Evolutionary conservation across 306 rosid genomes (phyloP).

Genomic region (Carpinus fangiana): DNA sequence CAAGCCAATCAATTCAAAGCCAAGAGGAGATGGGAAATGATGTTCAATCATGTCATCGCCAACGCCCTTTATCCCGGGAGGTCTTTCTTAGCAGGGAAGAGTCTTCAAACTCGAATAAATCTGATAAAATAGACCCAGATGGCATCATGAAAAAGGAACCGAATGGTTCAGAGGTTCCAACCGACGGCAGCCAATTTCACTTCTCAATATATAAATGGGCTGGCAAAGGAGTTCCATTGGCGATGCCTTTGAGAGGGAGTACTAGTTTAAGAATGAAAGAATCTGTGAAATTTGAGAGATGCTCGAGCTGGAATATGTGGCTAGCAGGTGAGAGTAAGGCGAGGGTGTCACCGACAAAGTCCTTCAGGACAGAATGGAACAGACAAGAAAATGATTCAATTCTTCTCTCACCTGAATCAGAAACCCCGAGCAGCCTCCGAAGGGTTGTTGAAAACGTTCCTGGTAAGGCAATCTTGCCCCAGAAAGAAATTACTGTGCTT

Average conservation of each 20-base stretch:
- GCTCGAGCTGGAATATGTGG: constrained; percentile 42
- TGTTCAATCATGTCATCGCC: constrained; percentile 28
- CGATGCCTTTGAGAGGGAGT: constrained; percentile 56
- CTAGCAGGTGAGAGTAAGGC: constrained; percentile 29
- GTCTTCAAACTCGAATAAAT: constrained; percentile 24
- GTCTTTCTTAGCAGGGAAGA: constrained; percentile 18
- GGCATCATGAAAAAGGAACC: constrained; percentile 36
- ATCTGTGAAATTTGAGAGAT: constrained; percentile 38
- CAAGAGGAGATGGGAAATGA: constrained; percentile 41
- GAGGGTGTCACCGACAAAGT: constrained; percentile 23
- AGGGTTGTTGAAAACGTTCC: constrained; percentile 26
- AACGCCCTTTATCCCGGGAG: constrained; percentile 45
- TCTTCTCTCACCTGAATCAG: constrained; percentile 32
- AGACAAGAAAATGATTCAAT: constrained; percentile 37
- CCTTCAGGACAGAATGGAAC: constrained; percentile 25
- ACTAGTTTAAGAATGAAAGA: constrained; percentile 51
- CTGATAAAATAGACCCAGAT: constrained; percentile 42
- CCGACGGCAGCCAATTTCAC: constrained; percentile 57
- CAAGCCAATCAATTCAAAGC: constrained; percentile 41
- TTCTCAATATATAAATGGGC: constrained; percentile 98
- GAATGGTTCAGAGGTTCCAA: constrained; percentile 38
- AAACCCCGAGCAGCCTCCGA: constrained; percentile 30
- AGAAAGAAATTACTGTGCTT: constrained; percentile 17
- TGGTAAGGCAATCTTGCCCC: constrained; percentile 18
- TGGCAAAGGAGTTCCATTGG: constrained; percentile 71